A percentile compares a stretch with the other conserved stretches of the same genome.
phyloP scores from a whole-genome alignment of 805 yeast species.

The Saccharomycopsis fermentans region DNA sequence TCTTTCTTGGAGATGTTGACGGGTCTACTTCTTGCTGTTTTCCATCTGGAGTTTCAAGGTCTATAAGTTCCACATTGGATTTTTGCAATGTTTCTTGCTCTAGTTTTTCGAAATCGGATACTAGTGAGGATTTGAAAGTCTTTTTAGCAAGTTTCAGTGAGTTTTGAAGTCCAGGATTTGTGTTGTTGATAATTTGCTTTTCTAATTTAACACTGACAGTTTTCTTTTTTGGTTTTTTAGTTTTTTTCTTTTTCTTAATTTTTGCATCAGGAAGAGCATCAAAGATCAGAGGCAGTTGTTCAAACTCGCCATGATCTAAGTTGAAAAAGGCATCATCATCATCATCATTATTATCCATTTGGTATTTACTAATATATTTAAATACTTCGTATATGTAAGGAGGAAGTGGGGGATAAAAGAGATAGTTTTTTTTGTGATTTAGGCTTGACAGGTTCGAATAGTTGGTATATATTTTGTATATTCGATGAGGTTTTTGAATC shows the following conservation, averaged over 20 bases:
- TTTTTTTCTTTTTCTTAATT: background rate
- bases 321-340: conserved; percentile 15
- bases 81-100: background rate
- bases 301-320: background rate
- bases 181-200: background rate
- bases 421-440: no score
- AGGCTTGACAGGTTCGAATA: no score
- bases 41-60: no score
- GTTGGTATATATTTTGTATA: no score
- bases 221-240: conserved; percentile 6
- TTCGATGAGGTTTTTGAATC: no score
- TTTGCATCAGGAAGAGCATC: background rate
- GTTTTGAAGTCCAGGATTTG: background rate
- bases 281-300: background rate
- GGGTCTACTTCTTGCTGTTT: no score
- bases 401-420: no score
- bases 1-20: no score
- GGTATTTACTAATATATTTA: no score
- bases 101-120: background rate
- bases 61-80: background rate
- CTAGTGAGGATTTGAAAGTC: background rate
- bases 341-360: conserved; percentile 7
- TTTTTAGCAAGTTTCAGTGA: background rate
- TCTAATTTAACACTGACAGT: background rate
- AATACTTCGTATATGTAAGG: no score